Evolutionary conservation across 257 asterid genomes (phyloP), one percentile per base, ranked within the genome.

Genomic region (Solanum pennellii): DNA sequence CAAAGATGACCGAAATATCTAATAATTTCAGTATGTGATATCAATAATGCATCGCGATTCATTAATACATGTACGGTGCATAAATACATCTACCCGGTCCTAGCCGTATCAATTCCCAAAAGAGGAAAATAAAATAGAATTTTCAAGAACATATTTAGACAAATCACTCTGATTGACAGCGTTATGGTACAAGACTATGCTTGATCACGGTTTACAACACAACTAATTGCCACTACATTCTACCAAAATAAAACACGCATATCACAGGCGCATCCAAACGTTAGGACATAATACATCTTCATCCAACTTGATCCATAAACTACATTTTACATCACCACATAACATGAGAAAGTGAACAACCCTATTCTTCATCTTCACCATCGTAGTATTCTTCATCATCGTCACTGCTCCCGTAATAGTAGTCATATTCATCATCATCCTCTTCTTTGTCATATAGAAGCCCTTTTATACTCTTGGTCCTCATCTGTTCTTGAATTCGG

Each of bases 401-500:
- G 1, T 89, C 92, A 7, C 73, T 79, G 56, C 87, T 88, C 25
- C 83, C 89, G 5, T 83, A 79, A 83, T 91, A 91, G 65, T 91
- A 87, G 69, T 84, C 87, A 15, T 89, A 47, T 3, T 88, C 89
- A 23, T 87, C 90, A 2, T 91, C 91, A 3, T 87, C 90, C 25
- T 89, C 93, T 86, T 90, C 93, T 33, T 86, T 85, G 16, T 92
- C 93, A 21, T 71, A 87, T 82, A 91, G 80, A 12, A 91, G 88
- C 75, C 92, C 93, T 72, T 86, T 87, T 56, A 90, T 89, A 74
- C 91, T 89, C 83, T 87, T 89, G 18, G 94, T 87, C 65, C 89
- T 83, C 8, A 90, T 91, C 68, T 91, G 94, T 76, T 91, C 95
- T 85, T 93, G 95, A 88, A 93, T 93, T 66, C 92, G 86, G 77